Evolutionary conservation across 768 basidiomycete species (phyloP), one percentile per base, ranked within the genome.

Genomic region (Leccinum boreale): DNA sequence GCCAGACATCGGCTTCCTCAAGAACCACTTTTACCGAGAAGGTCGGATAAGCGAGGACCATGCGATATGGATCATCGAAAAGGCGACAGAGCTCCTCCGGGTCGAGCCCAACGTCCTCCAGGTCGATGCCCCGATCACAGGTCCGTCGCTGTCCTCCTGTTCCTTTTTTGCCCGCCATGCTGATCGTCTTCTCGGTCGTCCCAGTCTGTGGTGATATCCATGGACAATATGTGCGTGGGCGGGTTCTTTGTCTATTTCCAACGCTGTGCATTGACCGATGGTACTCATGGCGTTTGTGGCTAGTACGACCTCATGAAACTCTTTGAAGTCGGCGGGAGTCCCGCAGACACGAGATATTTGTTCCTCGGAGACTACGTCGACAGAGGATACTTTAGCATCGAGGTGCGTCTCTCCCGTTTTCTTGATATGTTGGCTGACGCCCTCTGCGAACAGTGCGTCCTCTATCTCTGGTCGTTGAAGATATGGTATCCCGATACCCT

Each of bases 401-500:
- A 94, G 81, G 92, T 90, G 53, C 53, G 78, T 65, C 44, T 3
- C 23, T n/a, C 4, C 24, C 35, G 3, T 23, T 11, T 14, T 12
- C 24, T 33, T 7, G 26, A 3, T 42, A 19, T 9, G 1, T 14
- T 17, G 23, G 21, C 50, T 63, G 35, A 73, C 46, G 4, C 19
- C 29, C 31, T 17, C 17, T 45, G 35, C 2, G 21, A 0, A 33
- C 50, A 98, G 95, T 98, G 96, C 71, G 96, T 98, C 19, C 78
- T 98, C 48, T 99, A 99, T 73, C 82, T 99, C 28, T 99, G 95
- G 95, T 84, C 94, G 2, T 81, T 99, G 73, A 99, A 99, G 79
- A 98, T 99, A 72, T 98, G 96, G 94, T 98, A 98, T 74, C 97
- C 97, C 52, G 87, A 95, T 65, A 97, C 95, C 26, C 80, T 98